These are phyloP conservation scores for Kluyveromyces sp. DNA, from an alignment of 1,139 yeast genomes.

Conservation along the genomic window DNA sequence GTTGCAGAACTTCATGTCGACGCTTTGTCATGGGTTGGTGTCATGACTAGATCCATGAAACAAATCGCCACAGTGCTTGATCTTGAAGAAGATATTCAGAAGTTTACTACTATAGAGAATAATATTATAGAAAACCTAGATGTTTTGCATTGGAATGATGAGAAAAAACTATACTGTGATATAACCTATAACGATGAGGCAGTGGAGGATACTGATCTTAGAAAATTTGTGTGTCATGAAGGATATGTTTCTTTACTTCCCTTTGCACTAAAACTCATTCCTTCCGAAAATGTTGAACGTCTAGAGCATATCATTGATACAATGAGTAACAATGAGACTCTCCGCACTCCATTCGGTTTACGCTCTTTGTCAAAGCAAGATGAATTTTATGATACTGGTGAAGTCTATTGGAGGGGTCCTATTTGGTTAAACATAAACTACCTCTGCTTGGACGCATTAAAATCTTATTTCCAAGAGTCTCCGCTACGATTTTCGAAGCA, in stretches of 20 bases:
- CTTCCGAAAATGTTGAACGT: slow-evolving; percentile 41
- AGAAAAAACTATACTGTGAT: slow-evolving; percentile 72
- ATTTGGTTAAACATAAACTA: slow-evolving; percentile 92
- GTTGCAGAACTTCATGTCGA: slow-evolving; percentile 89
- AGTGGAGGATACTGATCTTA: slow-evolving; percentile 37
- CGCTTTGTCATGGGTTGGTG: slow-evolving; percentile 85
- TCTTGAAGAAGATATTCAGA: slow-evolving; percentile 46
- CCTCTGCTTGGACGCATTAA: slow-evolving; percentile 62
- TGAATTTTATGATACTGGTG: slow-evolving; percentile 61
- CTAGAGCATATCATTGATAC: slow-evolving; percentile 46
- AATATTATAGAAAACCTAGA: slow-evolving; percentile 59
- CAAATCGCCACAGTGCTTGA: slow-evolving; percentile 63
- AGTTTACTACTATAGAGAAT: slow-evolving; percentile 45
- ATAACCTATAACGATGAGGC: slow-evolving; percentile 64
- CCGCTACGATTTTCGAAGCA: slow-evolving; percentile 12
- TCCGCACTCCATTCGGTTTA: slow-evolving; percentile 77
- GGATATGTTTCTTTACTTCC: slow-evolving; percentile 90
- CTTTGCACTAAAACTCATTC: slow-evolving; percentile 63
- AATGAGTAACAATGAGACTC: slow-evolving; percentile 59
- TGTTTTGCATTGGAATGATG: slow-evolving; percentile 70
- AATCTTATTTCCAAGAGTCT: slow-evolving; percentile 39
- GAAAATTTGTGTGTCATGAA: slow-evolving; percentile 61
- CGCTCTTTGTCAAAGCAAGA: slow-evolving; percentile 73
- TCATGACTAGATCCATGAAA: slow-evolving; percentile 78
- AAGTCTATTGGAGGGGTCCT: slow-evolving; percentile 95